Conservation (phyloP, 305 asterid species). For the Fraxinus angustifolia region DNA sequence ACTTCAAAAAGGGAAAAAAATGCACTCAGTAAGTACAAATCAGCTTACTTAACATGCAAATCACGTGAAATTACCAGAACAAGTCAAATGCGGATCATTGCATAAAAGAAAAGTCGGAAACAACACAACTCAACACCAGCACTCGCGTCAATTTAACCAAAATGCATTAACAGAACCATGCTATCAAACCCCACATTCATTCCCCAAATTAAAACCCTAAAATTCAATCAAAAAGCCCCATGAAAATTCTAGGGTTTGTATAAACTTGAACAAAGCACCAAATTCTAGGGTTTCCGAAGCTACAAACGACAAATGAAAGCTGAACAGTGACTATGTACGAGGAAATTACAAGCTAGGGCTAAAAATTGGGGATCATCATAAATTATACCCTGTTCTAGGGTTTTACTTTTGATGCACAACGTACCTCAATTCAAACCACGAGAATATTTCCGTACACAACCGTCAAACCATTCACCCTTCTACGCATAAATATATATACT, state of each 20-base stretch:
- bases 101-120: conserved; percentile 13
- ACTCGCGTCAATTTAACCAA: conserved; percentile 32
- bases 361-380: conserved; percentile 31
- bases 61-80: conserved; percentile 19
- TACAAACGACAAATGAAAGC: conserved; percentile 40
- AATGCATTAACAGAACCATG: conserved; percentile 35
- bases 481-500: conserved; percentile 19
- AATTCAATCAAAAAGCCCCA: conserved; percentile 24
- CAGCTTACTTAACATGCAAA: conserved; percentile 32
- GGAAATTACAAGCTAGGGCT: conserved; percentile 49
- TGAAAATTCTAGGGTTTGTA: conserved; percentile 51
- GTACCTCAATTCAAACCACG: conserved; percentile 52
- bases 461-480: conserved; percentile 38
- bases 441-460: conserved; percentile 35
- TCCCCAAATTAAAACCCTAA: conserved; percentile 35
- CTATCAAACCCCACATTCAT: conserved; percentile 24
- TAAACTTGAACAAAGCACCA: conserved; percentile 31
- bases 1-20: conserved; percentile 13
- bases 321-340: conserved; percentile 40
- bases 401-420: conserved; percentile 63
- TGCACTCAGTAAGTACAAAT: conserved; percentile 22
- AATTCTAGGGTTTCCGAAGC: conserved; percentile 54
- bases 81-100: conserved; percentile 20
- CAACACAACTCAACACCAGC: conserved; percentile 23
- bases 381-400: conserved; percentile 56